These are phyloP conservation scores for Amauroascus verrucosus DNA, from an alignment of 2,329 filamentous ascomycete genomes.

Conservation along the genomic window DNA sequence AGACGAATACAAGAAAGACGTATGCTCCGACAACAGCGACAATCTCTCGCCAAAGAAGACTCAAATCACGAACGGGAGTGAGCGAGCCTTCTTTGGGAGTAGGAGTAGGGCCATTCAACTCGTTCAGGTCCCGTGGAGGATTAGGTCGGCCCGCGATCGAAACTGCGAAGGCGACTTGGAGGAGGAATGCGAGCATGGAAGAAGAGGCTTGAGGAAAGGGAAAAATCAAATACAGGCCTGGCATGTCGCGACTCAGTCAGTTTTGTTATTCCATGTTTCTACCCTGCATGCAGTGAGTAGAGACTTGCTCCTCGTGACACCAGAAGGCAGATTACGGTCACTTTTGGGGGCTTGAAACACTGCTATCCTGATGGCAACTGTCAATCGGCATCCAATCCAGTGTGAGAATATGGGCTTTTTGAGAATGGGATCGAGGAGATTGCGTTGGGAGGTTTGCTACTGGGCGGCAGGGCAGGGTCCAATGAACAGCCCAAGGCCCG, in stretches of 20 bases:
- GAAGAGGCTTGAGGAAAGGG: background rate
- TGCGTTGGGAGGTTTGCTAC: background rate
- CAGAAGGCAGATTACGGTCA: conserved; percentile 4
- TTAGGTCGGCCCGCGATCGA: conserved; percentile 4
- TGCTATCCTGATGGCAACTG: background rate
- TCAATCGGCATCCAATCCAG: conserved; percentile 6
- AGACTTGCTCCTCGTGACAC: background rate
- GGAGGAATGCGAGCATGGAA: conserved; percentile 1
- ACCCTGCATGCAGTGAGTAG: background rate
- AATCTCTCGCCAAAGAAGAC: conserved; percentile 68
- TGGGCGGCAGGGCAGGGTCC: background rate
- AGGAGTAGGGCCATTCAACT: conserved; percentile 49
- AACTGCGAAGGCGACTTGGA: conserved; percentile 1
- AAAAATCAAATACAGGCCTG: background rate
- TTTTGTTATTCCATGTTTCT: conserved; percentile 8
- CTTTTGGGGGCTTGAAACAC: background rate
- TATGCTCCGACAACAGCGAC: conserved; percentile 77
- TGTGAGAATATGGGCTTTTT: background rate
- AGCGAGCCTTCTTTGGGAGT: conserved; percentile 50
- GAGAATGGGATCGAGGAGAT: conserved; percentile 1
- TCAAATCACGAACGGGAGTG: conserved; percentile 49
- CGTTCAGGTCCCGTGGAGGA: conserved; percentile 27
- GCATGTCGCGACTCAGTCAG: conserved; percentile 3
- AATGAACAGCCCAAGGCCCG: background rate
- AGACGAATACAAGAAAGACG: conserved; percentile 62